phyloP scores from a whole-genome alignment of 495 filamentous ascomycete species.

The Xylaria venustula region DNA sequence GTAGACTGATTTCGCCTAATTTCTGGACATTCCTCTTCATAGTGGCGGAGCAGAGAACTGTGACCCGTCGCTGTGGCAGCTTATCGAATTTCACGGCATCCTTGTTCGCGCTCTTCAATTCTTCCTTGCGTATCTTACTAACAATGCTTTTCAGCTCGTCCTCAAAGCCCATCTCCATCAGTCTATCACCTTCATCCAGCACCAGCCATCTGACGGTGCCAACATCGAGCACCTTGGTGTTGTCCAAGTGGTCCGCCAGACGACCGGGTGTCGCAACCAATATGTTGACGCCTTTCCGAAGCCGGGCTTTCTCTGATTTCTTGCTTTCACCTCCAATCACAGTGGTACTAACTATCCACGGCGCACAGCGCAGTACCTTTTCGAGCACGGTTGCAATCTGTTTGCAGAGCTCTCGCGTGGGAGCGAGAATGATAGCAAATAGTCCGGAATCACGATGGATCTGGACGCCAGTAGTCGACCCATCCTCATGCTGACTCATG shows the following conservation, averaged over 20 bases:
- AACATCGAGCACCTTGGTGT: constrained; percentile 84
- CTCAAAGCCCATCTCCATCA: constrained; percentile 98
- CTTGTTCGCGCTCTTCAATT: constrained; percentile 35
- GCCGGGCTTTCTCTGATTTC: constrained; percentile 89
- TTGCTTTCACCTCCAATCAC: constrained; percentile 97
- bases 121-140: constrained; percentile 62
- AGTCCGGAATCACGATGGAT: constrained; percentile 82
- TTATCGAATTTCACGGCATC: constrained; percentile 45
- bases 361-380: constrained; percentile 73
- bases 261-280: constrained; percentile 92
- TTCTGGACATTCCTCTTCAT: constrained; percentile 95
- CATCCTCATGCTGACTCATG: constrained; percentile 57
- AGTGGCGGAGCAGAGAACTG: constrained; percentile 92
- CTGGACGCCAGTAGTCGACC: constrained; percentile 39
- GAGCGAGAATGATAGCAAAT: constrained; percentile 88
- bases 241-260: constrained; percentile 84
- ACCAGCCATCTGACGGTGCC: constrained; percentile 90
- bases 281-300: constrained; percentile 92
- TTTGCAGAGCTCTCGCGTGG: constrained; percentile 88
- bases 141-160: constrained; percentile 80
- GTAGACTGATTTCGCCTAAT: constrained; percentile 88
- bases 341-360: constrained; percentile 86
- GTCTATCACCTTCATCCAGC: constrained; percentile 89
- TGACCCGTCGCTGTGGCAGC: constrained; percentile 75
- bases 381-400: constrained; percentile 87